Evolutionary conservation across 2,329 filamentous ascomycete genomes (phyloP), one percentile per base, ranked within the genome.

Genomic region (Sporothrix euskadiensis): DNA sequence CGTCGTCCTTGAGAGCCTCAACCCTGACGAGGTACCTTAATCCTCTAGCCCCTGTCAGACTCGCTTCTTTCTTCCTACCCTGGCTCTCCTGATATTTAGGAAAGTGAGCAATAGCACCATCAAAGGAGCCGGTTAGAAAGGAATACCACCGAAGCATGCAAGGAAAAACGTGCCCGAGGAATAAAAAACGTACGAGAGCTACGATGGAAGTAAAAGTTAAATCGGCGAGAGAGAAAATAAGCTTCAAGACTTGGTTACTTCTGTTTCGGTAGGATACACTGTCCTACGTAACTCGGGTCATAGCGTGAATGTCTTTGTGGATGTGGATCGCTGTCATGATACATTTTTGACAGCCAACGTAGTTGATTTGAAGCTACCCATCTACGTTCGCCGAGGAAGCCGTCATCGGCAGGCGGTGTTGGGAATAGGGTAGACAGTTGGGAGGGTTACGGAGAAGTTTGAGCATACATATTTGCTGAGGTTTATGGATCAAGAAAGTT

Each of bases 1-100:
- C 26, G 26, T 35, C 4, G 12, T 49, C 2, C 44, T 49, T 4
- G 44, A 49, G 44, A 49, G 44, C 44, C 44, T 49, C 44, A 49
- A 49, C 19, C 44, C 44, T 49, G 10, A 49, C 35, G 35, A 1
- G 35, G 35, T 35, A 35, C 10, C 59, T 41, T 26, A 59, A n/a
- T 8, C n/a, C 2, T 49, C n/a, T 32, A 26, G 26, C 47, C 49
- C 49, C 47, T 56, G 66, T 56, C 66, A 69, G 47, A 56, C 30
- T 69, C 49, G 66, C 66, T 41, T 41, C 47, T 56, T 69, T 69
- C 68, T 57, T 57, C 49, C 49, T 39, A 16, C 30, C 12, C 12
- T 56, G 35, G 35, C 4, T 8, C 26, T 26, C 26, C 26, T 26
- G 26, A 26, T 2, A 26, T 26, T 26, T 26, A 26, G 68, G 68